Base-by-base conservation (phyloP, 2,329 filamentous ascomycete genomes). In the Botrytis medusae region DNA sequence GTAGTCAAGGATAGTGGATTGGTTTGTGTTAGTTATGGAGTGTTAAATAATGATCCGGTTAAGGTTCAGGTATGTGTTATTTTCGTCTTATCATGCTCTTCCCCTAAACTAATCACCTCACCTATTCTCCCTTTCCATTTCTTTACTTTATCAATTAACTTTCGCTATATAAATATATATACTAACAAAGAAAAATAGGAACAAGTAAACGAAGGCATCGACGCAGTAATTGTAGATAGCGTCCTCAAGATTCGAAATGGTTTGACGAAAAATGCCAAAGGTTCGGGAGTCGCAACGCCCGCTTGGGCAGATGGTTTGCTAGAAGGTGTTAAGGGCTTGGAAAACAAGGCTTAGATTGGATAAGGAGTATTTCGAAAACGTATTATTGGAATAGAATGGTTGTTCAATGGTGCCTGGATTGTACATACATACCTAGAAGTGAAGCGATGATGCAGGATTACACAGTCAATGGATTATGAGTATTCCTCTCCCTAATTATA, bases 151-250 rank as follows among this genome's bases (percentile, higher is more conserved):
- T 32, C 12, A 12, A 29, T 32, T 16, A 57, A 29, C 29, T n/a
- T 57, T 32, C 16, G 29, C 51, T 32, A 22, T 25, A 2, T n/a
- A n/a, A 8, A 63, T 48, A 34, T 4, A 42, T 2, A 67, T 62
- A 69, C 74, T 77, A 72, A 73, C 18, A 29, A 73, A 57, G 68
- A 70, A 59, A 44, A 37, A 70, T n/a, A 76, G 69, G 78, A 77
- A 80, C 96, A 99, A 90, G 93, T 97, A 16, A 93, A 93, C 72
- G 93, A 98, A 83, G 95, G 96, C 65, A 98, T 99, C 75, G 96
- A 99, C 81, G 96, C 96, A 1, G 95, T 99, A 71, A 99, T 99
- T 80, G 96, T 98, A 22, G 96, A 99, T 81, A 96, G 90, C 75
- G 95, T 99, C 4, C 88, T 98, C 44, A 93, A 93, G 59, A 98